Evolutionary conservation across 2,329 filamentous ascomycete genomes (phyloP).

Genomic region (Claviceps spartinae): DNA sequence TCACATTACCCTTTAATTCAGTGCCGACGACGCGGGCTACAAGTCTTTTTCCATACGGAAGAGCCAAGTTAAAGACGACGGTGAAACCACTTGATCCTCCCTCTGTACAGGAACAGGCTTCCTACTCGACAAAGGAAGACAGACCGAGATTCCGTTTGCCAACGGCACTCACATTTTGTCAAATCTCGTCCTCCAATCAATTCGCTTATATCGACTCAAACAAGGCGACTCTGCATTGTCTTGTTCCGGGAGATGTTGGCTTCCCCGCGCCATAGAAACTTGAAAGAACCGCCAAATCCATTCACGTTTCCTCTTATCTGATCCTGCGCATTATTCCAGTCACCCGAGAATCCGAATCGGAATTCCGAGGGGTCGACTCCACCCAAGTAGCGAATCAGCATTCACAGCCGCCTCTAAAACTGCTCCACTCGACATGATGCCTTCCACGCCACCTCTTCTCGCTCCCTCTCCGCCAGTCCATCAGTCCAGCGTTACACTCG

Average conservation of each 20-base stretch:
- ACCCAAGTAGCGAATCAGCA: constrained; percentile 3
- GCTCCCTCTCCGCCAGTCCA: constrained; percentile 10
- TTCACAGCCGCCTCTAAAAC: constrained; percentile 4
- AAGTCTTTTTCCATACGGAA: background rate
- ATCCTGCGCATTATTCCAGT: constrained; percentile 1
- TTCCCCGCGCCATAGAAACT: background rate
- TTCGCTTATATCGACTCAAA: background rate
- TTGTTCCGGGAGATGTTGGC: background rate
- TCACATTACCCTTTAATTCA: background rate
- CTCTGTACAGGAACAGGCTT: too few relatives aligned
- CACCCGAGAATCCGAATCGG: constrained; percentile 10
- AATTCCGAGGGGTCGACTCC: constrained; percentile 13
- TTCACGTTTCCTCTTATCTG: constrained; percentile 3
- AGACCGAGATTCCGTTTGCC: background rate
- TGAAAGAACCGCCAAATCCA: background rate
- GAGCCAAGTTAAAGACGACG: background rate
- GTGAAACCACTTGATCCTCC: background rate
- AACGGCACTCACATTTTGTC: background rate
- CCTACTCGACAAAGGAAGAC: background rate
- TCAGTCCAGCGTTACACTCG: background rate
- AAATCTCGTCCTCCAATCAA: background rate
- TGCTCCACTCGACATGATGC: constrained; percentile 12
- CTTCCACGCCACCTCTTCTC: constrained; percentile 9
- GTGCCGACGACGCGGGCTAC: background rate
- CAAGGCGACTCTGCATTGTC: background rate